Base-by-base conservation (phyloP, 2,329 filamentous ascomycete genomes). In the Dichotomopilus funicola region DNA sequence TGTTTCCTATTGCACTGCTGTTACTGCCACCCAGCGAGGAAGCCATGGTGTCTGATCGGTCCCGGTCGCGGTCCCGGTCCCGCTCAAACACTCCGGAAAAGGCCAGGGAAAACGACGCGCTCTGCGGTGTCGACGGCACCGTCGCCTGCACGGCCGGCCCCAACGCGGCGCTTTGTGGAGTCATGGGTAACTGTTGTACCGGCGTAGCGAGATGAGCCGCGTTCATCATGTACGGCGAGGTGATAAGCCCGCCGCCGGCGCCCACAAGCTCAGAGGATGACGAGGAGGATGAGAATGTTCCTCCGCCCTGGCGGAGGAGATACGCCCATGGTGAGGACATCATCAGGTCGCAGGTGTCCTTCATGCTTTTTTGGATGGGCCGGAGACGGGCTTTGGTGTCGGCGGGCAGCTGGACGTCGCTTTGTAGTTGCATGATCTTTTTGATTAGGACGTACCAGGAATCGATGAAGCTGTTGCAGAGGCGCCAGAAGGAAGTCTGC, bases 101-200 rank as follows among this genome's bases (percentile, higher is more conserved):
- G 58, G 84, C 82, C 1, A 77, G 75, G 12, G 72, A 71, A 6
- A 84, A 83, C 0, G 79, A 80, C 2, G 73, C 77, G 57, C 75
- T 81, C 65, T 82, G 77, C 8, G 83, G 83, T 0, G 83, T 89
- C 2, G 81, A 88, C 4, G 89, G 88, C 9, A 96, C 86, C 0
- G 90, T 96, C 1, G 91, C 91, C 71, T 95, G 91, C 53, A 91
- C 89, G 19, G 91, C 91, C 5, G 91, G 90, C 0, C 91, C 92
- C 5, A 96, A 77, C 1, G 91, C 91, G 12, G 91, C 91, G 64
- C 89, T 94, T 59, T 96, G 80, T 6, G 92, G 91, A 1, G 91
- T 96, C 65, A 94, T 90, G 7, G 91, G 91, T 40, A 91, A 34
- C 10, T 38, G 43, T 27, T 27, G 19, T 27, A 27, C 19, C 19